A percentile compares a stretch with the other conserved stretches of the same genome.
Evolutionary conservation across 331 rosid genomes (phyloP).

Genomic region (Erythrophleum ivorense): DNA sequence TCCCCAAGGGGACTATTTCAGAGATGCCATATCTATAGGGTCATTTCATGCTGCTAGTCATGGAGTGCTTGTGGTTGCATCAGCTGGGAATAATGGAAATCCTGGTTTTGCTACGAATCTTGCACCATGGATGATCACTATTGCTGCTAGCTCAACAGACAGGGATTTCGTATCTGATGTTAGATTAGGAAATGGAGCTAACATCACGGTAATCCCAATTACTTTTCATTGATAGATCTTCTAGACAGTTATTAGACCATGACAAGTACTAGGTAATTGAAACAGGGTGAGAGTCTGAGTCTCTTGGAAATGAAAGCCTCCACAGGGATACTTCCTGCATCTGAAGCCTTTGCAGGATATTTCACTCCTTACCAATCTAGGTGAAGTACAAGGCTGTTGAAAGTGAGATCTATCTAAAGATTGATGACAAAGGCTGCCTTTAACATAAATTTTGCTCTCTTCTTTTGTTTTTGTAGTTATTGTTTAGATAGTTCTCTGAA

Average conservation of each 20-base stretch:
- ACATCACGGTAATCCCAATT: neutral
- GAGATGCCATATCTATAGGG: constrained; percentile 6
- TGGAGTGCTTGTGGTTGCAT: constrained; percentile 8
- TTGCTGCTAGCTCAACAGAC: too few species aligned
- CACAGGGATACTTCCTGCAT: neutral
- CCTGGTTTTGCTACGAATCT: too few species aligned
- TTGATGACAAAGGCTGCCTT: constrained; percentile 35
- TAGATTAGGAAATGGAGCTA: constrained; percentile 2
- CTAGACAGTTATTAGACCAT: too few species aligned
- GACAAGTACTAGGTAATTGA: too few species aligned
- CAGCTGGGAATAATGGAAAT: too few species aligned
- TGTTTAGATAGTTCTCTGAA: constrained; percentile 84
- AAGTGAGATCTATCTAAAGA: constrained; percentile 28
- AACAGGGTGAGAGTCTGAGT: neutral
- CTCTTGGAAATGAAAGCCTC: neutral
- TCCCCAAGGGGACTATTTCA: constrained; percentile 55
- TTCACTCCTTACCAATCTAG: constrained; percentile 10
- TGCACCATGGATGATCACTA: too few species aligned
- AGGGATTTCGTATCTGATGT: neutral
- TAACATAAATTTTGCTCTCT: constrained; percentile 26
- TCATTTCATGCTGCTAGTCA: constrained; percentile 16
- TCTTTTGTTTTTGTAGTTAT: constrained; percentile 54
- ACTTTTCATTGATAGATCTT: too few species aligned
- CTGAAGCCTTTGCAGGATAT: constrained; percentile 1
- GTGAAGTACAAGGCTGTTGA: neutral